Evolutionary conservation across 2,329 filamentous ascomycete species (phyloP).

Genomic region (Byssoonygena ceratinophila): DNA sequence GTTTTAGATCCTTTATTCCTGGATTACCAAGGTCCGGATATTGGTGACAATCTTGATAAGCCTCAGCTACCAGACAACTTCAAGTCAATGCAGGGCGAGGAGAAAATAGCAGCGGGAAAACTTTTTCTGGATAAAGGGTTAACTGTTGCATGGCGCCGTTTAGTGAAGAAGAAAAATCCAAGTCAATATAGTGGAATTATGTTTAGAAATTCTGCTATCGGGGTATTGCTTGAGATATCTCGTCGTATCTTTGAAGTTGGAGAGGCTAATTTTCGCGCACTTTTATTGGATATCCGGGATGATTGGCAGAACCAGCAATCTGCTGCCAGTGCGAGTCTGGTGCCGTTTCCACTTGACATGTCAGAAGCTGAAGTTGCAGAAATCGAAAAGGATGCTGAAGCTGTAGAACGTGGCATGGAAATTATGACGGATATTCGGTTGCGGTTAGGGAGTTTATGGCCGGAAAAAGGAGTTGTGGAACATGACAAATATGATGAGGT

Average conservation of each 20-base stretch:
- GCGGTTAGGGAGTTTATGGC: constrained; percentile 11
- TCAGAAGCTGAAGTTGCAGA: constrained; percentile 2
- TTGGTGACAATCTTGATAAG: constrained; percentile 20
- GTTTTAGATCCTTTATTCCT: constrained; percentile 23
- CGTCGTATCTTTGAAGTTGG: constrained; percentile 12
- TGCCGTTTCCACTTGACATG: constrained; percentile 10
- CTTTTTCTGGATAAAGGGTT: constrained; percentile 8
- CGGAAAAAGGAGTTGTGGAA: constrained; percentile 12
- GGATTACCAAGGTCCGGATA: constrained; percentile 23
- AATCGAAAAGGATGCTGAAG: constrained; percentile 7
- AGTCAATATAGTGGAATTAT: constrained; percentile 8
- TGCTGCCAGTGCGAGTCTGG: not conserved
- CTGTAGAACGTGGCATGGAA: constrained; percentile 7
- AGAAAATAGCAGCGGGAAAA: not conserved
- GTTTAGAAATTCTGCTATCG: constrained; percentile 11
- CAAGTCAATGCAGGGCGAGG: not conserved
- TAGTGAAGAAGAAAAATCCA: constrained; percentile 12
- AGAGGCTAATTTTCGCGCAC: constrained; percentile 9
- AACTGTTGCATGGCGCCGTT: constrained; percentile 11
- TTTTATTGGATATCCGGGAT: constrained; percentile 8
- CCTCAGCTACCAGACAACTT: constrained; percentile 15
- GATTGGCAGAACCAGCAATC: constrained; percentile 2
- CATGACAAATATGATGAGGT: constrained; percentile 13
- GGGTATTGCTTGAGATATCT: constrained; percentile 6
- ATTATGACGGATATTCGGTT: constrained; percentile 9